Conservation (phyloP, 768 basidiomycete genomes). For the Hypholoma fasciculare region DNA sequence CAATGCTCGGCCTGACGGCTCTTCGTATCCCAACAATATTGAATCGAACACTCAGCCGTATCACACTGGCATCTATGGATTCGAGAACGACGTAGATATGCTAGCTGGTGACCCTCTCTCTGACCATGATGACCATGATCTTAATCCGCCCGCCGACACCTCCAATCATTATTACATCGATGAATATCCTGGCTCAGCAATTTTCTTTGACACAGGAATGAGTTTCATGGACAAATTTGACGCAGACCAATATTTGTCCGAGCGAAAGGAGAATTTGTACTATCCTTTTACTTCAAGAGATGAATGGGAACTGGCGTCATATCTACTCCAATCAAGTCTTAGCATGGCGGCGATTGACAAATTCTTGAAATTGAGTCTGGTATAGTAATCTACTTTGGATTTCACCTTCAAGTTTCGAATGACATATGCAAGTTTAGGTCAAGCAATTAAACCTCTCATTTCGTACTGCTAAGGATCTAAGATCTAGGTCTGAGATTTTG, state of each 20-base stretch:
- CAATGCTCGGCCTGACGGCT: too few species aligned
- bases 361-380: not conserved
- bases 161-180: not conserved
- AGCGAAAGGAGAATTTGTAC: not conserved
- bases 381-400: too few species aligned
- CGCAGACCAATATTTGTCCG: not conserved
- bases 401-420: too few species aligned
- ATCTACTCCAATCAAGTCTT: not conserved
- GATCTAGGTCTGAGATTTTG: conserved; percentile 3
- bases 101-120: not conserved
- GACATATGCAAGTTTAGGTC: not conserved
- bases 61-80: not conserved
- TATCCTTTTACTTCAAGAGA: not conserved
- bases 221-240: not conserved
- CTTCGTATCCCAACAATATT: too few species aligned
- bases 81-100: not conserved
- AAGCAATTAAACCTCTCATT: not conserved
- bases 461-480: not conserved
- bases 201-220: not conserved
- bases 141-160: too few species aligned
- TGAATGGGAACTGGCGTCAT: not conserved
- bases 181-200: not conserved
- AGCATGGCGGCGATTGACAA: not conserved
- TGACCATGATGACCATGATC: too few species aligned
- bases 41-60: too few species aligned